Evolutionary conservation across 2,329 filamentous ascomycete species (phyloP), one percentile per base, ranked within the genome.

Genomic region (Ceratocystis harringtonii): DNA sequence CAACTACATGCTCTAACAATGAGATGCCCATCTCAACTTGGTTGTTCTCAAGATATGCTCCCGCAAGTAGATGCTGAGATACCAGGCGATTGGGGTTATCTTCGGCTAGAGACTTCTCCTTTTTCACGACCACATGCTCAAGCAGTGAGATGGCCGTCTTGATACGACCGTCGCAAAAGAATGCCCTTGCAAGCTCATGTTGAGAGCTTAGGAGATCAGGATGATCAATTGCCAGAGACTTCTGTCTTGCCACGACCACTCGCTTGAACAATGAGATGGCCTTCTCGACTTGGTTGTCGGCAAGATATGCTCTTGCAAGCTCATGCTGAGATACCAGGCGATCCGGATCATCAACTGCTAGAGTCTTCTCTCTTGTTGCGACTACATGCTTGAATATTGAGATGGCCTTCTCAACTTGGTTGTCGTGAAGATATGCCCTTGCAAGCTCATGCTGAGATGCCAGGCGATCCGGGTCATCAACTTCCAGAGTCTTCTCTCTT

Each of bases 181-280:
- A 32, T 8, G 30, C 30, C 7, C 30, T 7, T 32, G 6, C 30
- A 32, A 32, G 30, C 6, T 2, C 6, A 8, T 8, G 6, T 3
- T 45, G n/a, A n/a, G 43, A 45, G 10, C 2, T 12, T 7, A 45
- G 15, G 4, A 12, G n/a, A n/a, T n/a, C 5, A n/a, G 12, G 43
- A 5, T 15, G 12, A 45, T 45, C n/a, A 5, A 2, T 8, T 32
- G 6, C 30, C 1, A 36, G 8, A 10, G 32, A 8, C 0, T 36
- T 36, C 8, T 10, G 7, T 1, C 1, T 0, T 10, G 8, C 8
- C 32, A 8, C 3, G 0, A 45, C 44, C 2, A n/a, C 44, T n/a
- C 5, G n/a, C 44, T 45, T 12, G 5, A 45, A 0, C 17, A 45
- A 7, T 19, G 15, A 2, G 0, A 45, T 19, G 15, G 44, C 44